Evolutionary conservation across 306 rosid genomes (phyloP).

Genomic region (Cicer cuneatum): DNA sequence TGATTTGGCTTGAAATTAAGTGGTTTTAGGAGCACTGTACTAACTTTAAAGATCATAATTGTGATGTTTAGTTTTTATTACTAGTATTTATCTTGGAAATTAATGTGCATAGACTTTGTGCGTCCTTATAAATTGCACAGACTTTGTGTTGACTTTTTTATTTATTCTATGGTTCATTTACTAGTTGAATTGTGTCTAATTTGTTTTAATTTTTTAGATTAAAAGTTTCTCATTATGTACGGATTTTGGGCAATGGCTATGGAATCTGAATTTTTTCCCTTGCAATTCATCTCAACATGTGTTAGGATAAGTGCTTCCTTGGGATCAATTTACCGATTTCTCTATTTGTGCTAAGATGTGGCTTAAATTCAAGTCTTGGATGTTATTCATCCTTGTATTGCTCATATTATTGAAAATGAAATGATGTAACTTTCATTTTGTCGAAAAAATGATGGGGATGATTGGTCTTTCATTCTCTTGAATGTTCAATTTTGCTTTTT

Average conservation of each 20-base stretch:
- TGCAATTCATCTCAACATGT: neutral
- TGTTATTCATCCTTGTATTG: neutral
- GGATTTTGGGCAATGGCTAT: neutral
- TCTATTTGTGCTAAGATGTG: conserved; percentile 7
- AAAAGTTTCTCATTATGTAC: neutral
- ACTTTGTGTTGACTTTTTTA: conserved; percentile 37
- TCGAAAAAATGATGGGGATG: no score
- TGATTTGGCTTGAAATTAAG: conserved; percentile 26
- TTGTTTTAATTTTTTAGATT: conserved; percentile 15
- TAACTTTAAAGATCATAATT: conserved; percentile 29
- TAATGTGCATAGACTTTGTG: conserved; percentile 22
- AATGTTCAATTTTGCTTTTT: no score
- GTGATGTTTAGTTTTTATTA: conserved; percentile 19
- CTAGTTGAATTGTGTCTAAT: neutral
- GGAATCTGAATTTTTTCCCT: neutral
- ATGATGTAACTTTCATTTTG: no score
- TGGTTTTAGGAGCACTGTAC: neutral
- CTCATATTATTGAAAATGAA: no score
- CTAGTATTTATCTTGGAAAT: conserved; percentile 25
- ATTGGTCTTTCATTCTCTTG: no score
- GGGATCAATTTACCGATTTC: conserved; percentile 26
- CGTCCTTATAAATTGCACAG: conserved; percentile 6
- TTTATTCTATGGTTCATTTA: conserved; percentile 2
- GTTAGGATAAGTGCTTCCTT: neutral
- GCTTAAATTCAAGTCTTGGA: neutral